Conservation (phyloP, 2,329 filamentous ascomycete species). For the Colletotrichum scovillei region DNA sequence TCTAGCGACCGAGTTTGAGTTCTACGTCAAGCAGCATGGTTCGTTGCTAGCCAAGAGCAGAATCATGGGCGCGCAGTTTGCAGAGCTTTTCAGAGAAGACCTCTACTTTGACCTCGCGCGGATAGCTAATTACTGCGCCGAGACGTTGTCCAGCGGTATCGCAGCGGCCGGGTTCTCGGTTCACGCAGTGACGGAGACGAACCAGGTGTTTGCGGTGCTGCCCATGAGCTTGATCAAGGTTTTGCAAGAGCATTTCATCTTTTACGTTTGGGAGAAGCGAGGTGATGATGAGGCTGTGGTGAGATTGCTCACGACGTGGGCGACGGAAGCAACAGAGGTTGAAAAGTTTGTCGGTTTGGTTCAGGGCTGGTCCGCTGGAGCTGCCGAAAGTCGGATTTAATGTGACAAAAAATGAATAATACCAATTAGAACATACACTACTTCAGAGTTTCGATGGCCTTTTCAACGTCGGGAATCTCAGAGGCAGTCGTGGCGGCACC, state of each 20-base stretch:
- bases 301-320: slow-evolving; percentile 62
- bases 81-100: slow-evolving; percentile 57
- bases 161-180: slow-evolving; percentile 53
- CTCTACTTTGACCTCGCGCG: slow-evolving; percentile 59
- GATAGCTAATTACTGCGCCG: slow-evolving; percentile 56
- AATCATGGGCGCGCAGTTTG: slow-evolving; percentile 61
- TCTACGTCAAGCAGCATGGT: slow-evolving; percentile 63
- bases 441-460: neutral
- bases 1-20: slow-evolving; percentile 59
- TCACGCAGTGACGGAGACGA: slow-evolving; percentile 59
- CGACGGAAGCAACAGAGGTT: slow-evolving; percentile 55
- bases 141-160: slow-evolving; percentile 55
- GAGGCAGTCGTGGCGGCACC: slow-evolving; percentile 6
- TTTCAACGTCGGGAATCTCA: slow-evolving; percentile 16
- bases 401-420: neutral
- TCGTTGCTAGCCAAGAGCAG: slow-evolving; percentile 61
- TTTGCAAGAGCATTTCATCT: slow-evolving; percentile 55
- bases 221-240: slow-evolving; percentile 50
- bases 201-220: slow-evolving; percentile 61
- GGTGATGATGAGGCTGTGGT: slow-evolving; percentile 53
- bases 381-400: neutral
- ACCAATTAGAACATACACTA: neutral
- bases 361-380: slow-evolving; percentile 10
- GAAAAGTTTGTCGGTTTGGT: slow-evolving; percentile 49
- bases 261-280: slow-evolving; percentile 60